Conservation (phyloP, 2,329 filamentous ascomycete species). For the Ascochyta lentis region DNA sequence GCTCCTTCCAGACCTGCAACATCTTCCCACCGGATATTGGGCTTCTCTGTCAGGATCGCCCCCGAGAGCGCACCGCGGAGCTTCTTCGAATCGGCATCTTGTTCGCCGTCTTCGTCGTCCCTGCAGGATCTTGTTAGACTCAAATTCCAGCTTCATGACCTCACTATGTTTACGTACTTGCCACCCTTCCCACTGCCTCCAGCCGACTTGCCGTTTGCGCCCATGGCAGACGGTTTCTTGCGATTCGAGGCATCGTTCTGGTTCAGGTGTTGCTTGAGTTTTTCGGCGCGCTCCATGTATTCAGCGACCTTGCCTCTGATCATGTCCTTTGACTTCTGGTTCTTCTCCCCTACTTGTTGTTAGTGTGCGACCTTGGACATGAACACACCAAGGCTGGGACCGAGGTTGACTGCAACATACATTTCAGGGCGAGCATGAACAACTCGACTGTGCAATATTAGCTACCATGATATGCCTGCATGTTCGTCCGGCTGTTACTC, state of each 20-base stretch:
- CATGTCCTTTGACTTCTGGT: slow-evolving; percentile 94
- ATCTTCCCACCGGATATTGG: slow-evolving; percentile 97
- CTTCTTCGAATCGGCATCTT: slow-evolving; percentile 94
- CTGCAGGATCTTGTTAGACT: slow-evolving; percentile 38
- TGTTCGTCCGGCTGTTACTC: slow-evolving; percentile 19
- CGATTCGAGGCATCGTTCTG: slow-evolving; percentile 71
- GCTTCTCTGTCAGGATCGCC: slow-evolving; percentile 92
- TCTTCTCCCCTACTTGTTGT: slow-evolving; percentile 77
- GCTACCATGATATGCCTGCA: neutral
- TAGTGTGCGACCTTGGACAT: slow-evolving; percentile 19
- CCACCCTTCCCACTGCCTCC: slow-evolving; percentile 66
- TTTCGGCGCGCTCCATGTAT: slow-evolving; percentile 99
- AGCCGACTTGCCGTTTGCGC: slow-evolving; percentile 72
- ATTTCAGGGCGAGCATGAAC: slow-evolving; percentile 98
- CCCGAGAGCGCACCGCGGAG: slow-evolving; percentile 87
- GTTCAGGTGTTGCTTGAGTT: slow-evolving; percentile 88
- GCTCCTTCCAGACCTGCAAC: slow-evolving; percentile 92
- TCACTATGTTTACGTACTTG: slow-evolving; percentile 50
- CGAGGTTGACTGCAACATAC: slow-evolving; percentile 48
- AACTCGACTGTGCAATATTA: slow-evolving; percentile 71
- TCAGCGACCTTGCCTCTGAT: slow-evolving; percentile 93
- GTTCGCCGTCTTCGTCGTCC: slow-evolving; percentile 62
- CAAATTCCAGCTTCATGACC: neutral
- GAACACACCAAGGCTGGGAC: neutral
- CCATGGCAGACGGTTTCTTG: slow-evolving; percentile 75